These are phyloP conservation scores for Mycena chlorophos DNA, from an alignment of 768 basidiomycete species.

Conservation along the genomic window DNA sequence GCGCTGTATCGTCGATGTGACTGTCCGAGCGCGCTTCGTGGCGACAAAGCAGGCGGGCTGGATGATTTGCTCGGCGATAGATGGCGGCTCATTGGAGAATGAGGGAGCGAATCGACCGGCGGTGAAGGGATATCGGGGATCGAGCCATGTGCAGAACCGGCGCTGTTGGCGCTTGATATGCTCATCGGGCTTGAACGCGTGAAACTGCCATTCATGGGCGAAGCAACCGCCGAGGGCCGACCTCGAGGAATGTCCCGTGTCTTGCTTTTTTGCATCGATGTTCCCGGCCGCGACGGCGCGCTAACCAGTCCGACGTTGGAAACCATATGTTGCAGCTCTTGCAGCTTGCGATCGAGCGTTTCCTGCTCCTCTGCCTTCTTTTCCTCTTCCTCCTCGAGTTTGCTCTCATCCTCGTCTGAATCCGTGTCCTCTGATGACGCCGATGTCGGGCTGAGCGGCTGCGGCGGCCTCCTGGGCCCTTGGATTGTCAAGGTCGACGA, in stretches of 20 bases:
- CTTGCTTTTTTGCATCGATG: conserved; percentile 30
- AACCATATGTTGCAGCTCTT: conserved; percentile 69
- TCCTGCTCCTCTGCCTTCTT: conserved; percentile 67
- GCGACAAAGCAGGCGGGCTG: conserved; percentile 60
- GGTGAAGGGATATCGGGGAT: conserved; percentile 83
- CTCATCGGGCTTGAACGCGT: conserved; percentile 60
- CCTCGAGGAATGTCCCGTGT: conserved; percentile 48
- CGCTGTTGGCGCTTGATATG: conserved; percentile 68
- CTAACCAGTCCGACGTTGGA: conserved; percentile 76
- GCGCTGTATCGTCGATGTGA: conserved; percentile 49
- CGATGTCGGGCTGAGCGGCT: conserved; percentile 44
- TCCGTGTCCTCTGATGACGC: conserved; percentile 54
- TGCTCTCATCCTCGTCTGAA: conserved; percentile 62
- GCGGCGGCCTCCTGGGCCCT: conserved; percentile 40
- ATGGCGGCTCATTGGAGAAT: conserved; percentile 54
- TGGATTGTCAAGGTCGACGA: conserved; percentile 77
- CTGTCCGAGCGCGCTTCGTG: conserved; percentile 54
- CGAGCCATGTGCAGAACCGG: conserved; percentile 73
- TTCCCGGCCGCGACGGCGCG: conserved; percentile 28
- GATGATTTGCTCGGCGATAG: conserved; percentile 56
- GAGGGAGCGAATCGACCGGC: conserved; percentile 53
- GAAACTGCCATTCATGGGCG: conserved; percentile 33
- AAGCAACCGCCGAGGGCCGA: conserved; percentile 38
- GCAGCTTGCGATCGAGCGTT: conserved; percentile 63
- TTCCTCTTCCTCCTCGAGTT: conserved; percentile 70